Conservation (phyloP, 495 filamentous ascomycete species). For the Hypoxylon crocopeplum region DNA sequence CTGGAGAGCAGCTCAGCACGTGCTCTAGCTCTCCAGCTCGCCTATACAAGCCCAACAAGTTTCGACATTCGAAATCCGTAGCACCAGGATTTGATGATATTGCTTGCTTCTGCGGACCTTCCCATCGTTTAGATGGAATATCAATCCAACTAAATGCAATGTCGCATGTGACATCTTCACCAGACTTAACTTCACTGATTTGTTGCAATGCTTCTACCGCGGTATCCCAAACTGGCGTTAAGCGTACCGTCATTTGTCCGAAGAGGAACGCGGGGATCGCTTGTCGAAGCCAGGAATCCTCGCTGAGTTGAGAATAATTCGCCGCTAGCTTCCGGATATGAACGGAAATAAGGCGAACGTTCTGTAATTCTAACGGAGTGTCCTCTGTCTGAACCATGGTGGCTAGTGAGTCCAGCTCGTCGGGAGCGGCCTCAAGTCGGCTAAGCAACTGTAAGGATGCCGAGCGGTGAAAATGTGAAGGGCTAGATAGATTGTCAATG, state of each 20-base stretch:
- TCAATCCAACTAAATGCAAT: constrained; percentile 84
- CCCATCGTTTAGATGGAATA: constrained; percentile 57
- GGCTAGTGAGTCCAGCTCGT: constrained; percentile 52
- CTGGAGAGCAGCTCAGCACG: constrained; percentile 47
- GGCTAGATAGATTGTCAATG: constrained; percentile 72
- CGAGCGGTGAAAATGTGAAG: constrained; percentile 73
- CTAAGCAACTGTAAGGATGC: constrained; percentile 73
- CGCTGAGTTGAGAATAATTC: constrained; percentile 62
- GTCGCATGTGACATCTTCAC: constrained; percentile 75
- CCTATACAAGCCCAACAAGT: constrained; percentile 65
- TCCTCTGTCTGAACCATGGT: constrained; percentile 76
- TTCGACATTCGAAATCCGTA: constrained; percentile 83
- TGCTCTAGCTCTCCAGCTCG: constrained; percentile 48
- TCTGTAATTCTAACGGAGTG: constrained; percentile 76
- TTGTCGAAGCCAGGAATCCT: constrained; percentile 68
- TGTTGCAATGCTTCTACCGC: constrained; percentile 74
- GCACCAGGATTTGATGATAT: constrained; percentile 32
- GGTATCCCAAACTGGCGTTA: constrained; percentile 86
- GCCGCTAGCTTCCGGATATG: constrained; percentile 78
- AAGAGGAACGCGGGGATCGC: constrained; percentile 85
- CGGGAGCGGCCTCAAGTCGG: constrained; percentile 46
- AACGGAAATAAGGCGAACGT: constrained; percentile 76
- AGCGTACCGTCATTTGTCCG: constrained; percentile 82
- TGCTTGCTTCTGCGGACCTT: constrained; percentile 39
- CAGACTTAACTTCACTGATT: constrained; percentile 70